Conservation (phyloP, 129 eudicot genomes). For the Flaveria robusta region DNA sequence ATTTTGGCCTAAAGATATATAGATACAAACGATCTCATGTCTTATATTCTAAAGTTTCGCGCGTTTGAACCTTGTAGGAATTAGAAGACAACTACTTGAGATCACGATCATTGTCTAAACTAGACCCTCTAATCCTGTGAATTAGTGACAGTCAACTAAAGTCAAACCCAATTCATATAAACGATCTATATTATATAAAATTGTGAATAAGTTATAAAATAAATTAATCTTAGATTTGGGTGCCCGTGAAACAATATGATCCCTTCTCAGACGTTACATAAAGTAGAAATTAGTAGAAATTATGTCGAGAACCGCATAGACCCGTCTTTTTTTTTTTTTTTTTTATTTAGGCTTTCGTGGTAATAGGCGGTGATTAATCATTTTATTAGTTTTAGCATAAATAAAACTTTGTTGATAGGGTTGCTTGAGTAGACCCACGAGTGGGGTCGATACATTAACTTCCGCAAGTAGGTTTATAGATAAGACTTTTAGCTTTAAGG, state of each 20-base stretch:
- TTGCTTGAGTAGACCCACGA: background rate
- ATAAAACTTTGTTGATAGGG: background rate
- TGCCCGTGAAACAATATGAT: too few relatives aligned
- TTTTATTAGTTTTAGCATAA: background rate
- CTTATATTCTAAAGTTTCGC: background rate
- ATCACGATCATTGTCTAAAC: background rate
- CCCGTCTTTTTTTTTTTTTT: too few relatives aligned
- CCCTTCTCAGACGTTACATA: too few relatives aligned
- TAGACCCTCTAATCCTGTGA: background rate
- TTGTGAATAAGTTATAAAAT: too few relatives aligned
- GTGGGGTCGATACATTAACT: conserved; percentile 19
- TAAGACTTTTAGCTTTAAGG: conserved; percentile 12
- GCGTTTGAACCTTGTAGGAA: background rate
- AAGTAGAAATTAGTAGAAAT: too few relatives aligned
- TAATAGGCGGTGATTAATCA: background rate
- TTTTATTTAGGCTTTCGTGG: background rate
- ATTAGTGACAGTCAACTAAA: background rate
- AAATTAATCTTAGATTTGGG: background rate
- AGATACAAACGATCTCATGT: too few relatives aligned
- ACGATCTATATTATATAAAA: too few relatives aligned
- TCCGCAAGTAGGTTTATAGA: conserved; percentile 1
- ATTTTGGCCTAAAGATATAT: too few relatives aligned
- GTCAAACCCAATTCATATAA: too few relatives aligned
- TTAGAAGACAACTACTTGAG: background rate
- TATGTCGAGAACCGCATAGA: too few relatives aligned